Conservation (phyloP, 495 filamentous ascomycete genomes). For the Neurospora cerealis region DNA sequence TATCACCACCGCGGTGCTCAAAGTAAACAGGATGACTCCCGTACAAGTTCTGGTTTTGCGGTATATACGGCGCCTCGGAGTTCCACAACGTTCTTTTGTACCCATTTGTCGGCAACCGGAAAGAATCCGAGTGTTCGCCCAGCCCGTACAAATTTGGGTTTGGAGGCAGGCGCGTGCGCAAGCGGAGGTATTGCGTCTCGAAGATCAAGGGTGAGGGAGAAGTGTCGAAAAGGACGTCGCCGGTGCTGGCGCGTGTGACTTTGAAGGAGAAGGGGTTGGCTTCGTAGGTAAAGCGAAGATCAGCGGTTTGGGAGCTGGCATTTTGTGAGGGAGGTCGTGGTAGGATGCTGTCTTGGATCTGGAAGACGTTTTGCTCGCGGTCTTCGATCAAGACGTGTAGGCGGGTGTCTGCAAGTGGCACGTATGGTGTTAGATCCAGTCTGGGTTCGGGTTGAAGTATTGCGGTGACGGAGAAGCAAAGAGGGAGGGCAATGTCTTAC, state of each 20-base stretch:
- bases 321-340: conserved; percentile 42
- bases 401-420: conserved; percentile 46
- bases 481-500: conserved; percentile 34
- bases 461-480: not conserved
- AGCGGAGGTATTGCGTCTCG: conserved; percentile 63
- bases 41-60: conserved; percentile 55
- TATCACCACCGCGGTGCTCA: conserved; percentile 56
- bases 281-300: conserved; percentile 53
- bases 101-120: conserved; percentile 56
- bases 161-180: conserved; percentile 58
- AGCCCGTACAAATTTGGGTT: conserved; percentile 68
- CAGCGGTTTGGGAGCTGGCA: conserved; percentile 18
- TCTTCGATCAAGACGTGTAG: conserved; percentile 80
- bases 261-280: conserved; percentile 69
- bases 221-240: conserved; percentile 72
- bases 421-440: not conserved
- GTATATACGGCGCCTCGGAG: conserved; percentile 55
- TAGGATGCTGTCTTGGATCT: conserved; percentile 63
- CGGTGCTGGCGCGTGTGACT: conserved; percentile 46
- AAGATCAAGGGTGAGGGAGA: conserved; percentile 62
- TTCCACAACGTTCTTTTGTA: conserved; percentile 79
- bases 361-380: conserved; percentile 57
- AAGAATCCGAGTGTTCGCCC: conserved; percentile 67
- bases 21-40: conserved; percentile 80
- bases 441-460: not conserved